Evolutionary conservation across 2,329 filamentous ascomycete genomes (phyloP).

Genomic region (Fusarium sp.): DNA sequence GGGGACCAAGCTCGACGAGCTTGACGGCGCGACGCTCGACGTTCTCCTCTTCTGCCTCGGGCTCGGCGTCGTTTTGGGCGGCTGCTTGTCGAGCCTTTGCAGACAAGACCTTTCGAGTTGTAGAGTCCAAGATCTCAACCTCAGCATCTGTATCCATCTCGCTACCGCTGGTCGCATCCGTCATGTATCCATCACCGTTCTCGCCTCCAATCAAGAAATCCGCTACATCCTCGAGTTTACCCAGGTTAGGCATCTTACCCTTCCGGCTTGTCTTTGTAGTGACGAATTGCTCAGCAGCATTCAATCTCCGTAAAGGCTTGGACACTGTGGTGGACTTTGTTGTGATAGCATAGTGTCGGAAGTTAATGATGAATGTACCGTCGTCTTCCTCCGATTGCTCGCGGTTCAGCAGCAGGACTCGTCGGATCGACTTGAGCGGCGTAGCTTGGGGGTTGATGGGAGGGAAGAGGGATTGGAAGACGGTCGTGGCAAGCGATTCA

Average conservation of each 20-base stretch:
- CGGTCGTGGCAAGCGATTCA: constrained; percentile 89
- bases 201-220: constrained; percentile 93
- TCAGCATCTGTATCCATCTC: constrained; percentile 95
- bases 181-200: constrained; percentile 81
- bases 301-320: constrained; percentile 82
- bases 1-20: constrained; percentile 88
- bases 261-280: constrained; percentile 70
- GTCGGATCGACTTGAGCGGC: constrained; percentile 89
- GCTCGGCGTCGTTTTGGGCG: constrained; percentile 52
- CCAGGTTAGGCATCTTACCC: constrained; percentile 82
- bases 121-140: constrained; percentile 80
- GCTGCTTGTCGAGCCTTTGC: constrained; percentile 58
- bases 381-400: constrained; percentile 70
- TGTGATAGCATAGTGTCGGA: constrained; percentile 94
- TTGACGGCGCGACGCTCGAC: constrained; percentile 91
- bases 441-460: constrained; percentile 93
- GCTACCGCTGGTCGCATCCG: constrained; percentile 84
- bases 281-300: constrained; percentile 84
- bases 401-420: constrained; percentile 90
- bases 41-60: constrained; percentile 60
- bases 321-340: constrained; percentile 88
- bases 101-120: constrained; percentile 70
- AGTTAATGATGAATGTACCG: constrained; percentile 82
- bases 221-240: constrained; percentile 89
- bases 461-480: constrained; percentile 96